A percentile compares a stretch with the other conserved stretches of the same genome.
phyloP scores from a whole-genome alignment of 1,284 basidiomycete species.

The Pseudozyma sp. region DNA sequence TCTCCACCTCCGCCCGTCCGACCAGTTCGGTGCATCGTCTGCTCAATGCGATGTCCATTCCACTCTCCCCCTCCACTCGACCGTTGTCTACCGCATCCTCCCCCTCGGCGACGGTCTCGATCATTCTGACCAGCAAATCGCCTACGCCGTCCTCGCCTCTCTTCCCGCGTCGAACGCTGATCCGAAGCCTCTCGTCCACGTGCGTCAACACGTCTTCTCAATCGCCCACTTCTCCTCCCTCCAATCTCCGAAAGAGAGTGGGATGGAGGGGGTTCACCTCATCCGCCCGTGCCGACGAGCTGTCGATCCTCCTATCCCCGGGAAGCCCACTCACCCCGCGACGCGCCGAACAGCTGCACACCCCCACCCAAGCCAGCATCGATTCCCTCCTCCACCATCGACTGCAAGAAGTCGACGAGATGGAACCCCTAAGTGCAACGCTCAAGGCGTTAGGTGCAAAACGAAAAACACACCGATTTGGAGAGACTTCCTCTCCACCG shows the following conservation, averaged over 20 bases:
- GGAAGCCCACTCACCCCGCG: conserved; percentile 36
- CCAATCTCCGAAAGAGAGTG: conserved; percentile 26
- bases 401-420: not conserved
- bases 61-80: conserved; percentile 3
- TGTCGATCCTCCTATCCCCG: conserved; percentile 24
- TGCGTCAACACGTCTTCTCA: conserved; percentile 10
- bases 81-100: not conserved
- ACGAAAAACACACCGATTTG: conserved; percentile 12
- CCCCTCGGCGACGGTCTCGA: conserved; percentile 5
- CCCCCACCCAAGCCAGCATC: conserved; percentile 28
- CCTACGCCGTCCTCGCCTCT: conserved; percentile 29
- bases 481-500: too few relatives aligned
- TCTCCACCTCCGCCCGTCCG: conserved; percentile 1
- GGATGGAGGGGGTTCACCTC: conserved; percentile 22
- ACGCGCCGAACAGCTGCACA: conserved; percentile 27
- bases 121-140: conserved; percentile 21
- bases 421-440: conserved; percentile 40
- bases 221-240: conserved; percentile 14
- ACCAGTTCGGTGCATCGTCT: conserved; percentile 16
- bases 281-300: conserved; percentile 10
- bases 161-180: conserved; percentile 31
- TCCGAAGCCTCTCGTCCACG: conserved; percentile 35
- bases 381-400: conserved; percentile 5
- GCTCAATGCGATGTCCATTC: conserved; percentile 11
- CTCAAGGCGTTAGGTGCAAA: conserved; percentile 39